Evolutionary conservation across 2,329 filamentous ascomycete species (phyloP), one percentile per base, ranked within the genome.

Genomic region (Blastomyces silverae): DNA sequence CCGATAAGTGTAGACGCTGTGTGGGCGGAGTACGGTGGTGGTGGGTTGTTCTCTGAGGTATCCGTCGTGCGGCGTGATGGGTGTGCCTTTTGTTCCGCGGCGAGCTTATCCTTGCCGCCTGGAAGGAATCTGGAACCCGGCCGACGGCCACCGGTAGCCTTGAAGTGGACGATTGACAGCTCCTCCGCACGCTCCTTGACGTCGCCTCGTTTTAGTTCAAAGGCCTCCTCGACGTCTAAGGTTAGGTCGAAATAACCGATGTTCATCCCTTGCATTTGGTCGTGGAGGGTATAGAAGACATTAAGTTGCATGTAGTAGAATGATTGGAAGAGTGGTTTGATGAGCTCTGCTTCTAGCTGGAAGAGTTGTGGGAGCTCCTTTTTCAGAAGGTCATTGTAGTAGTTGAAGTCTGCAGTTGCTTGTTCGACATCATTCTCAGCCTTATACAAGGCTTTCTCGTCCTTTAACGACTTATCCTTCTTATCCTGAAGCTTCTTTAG

Each of bases 261-360:
- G 73, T 97, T 92, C 76, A 95, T 92, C 70, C 85, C 87, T 80
- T 99, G 94, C 94, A 99, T 99, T 79, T 89, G 91, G 79, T 97
- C 93, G 76, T 99, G 94, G 63, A 99, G 83, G 0, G 94, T 99
- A 79, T 99, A 99, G 78, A 97, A 99, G 69, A 99, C 91, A 78
- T 99, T 99, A 69, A 99, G 85, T 78, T 99, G 94, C 94, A 99
- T 99, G 82, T 97, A 99, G 80, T 99, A 99, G 81, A 99, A 99
- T 11, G 91, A 96, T 77, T 97, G 94, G 83, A 99, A 99, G 8
- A 99, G 85, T 2, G 94, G 94, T 70, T 91, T 88, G 77, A 99
- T 99, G 76, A 99, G 97, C 77, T 97, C 89, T 68, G 88, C 86
- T 77, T 99, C 94, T 22, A 99, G 85, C 8, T 81, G 77, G 78